Conservation (phyloP, 345 rosid genomes). For the Reutealis trisperma region DNA sequence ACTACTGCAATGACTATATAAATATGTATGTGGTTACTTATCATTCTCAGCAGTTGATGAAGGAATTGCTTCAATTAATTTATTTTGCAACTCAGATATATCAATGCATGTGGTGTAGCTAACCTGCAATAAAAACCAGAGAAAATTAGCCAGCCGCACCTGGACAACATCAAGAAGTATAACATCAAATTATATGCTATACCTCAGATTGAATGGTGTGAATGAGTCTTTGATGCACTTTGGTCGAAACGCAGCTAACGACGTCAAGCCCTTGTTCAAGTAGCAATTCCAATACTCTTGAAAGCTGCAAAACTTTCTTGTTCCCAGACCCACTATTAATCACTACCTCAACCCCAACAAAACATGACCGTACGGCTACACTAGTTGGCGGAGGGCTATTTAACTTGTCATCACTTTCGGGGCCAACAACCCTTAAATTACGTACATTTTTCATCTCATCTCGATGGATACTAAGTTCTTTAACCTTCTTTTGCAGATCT, state of each 20-base stretch:
- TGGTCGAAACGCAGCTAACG: slow-evolving; percentile 39
- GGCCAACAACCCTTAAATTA: slow-evolving; percentile 6
- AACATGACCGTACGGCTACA: slow-evolving; percentile 39
- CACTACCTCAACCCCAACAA: slow-evolving; percentile 44
- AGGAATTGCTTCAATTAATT: slow-evolving; percentile 41
- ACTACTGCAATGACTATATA: no score
- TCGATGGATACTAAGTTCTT: slow-evolving; percentile 25
- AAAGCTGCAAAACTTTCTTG: slow-evolving; percentile 36
- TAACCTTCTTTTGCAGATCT: slow-evolving; percentile 29
- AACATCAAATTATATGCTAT: not conserved
- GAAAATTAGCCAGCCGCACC: not conserved
- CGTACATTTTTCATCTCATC: slow-evolving; percentile 34
- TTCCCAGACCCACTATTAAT: slow-evolving; percentile 29
- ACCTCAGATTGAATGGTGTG: slow-evolving; percentile 57
- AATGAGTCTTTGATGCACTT: slow-evolving; percentile 39
- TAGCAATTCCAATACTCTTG: slow-evolving; percentile 41
- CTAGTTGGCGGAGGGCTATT: slow-evolving; percentile 15
- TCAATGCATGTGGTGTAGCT: slow-evolving; percentile 40
- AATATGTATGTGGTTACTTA: no score
- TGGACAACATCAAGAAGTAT: not conserved
- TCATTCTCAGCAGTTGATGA: slow-evolving; percentile 10
- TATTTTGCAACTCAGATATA: slow-evolving; percentile 42
- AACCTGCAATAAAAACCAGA: slow-evolving; percentile 37
- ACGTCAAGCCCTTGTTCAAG: slow-evolving; percentile 44
- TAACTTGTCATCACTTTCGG: not conserved